These are phyloP conservation scores for Crithidia sp. DNA, from an alignment of 208 protist species.

Conservation along the genomic window DNA sequence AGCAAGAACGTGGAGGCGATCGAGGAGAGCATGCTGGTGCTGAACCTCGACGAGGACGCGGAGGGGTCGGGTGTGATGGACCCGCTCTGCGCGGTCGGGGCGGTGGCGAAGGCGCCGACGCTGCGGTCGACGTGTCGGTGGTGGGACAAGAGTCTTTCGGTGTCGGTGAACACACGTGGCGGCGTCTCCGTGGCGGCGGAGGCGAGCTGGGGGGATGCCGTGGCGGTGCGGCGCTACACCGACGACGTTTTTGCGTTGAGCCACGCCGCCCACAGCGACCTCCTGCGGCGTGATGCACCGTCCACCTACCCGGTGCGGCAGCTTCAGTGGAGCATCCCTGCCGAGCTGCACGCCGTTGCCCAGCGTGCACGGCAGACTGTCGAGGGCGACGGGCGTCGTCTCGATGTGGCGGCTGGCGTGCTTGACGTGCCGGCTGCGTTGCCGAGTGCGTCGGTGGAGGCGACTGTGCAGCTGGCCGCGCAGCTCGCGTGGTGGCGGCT, in stretches of 20 bases:
- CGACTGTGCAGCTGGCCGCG: conserved; percentile 45
- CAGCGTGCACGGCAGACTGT: conserved; percentile 34
- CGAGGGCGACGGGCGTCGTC: conserved; percentile 39
- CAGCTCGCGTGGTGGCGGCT: conserved; percentile 84
- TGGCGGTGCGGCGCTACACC: conserved; percentile 69
- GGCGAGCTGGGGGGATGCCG: conserved; percentile 77
- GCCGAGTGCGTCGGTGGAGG: background rate
- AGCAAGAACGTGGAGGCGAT: conserved; percentile 62
- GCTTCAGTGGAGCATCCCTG: conserved; percentile 57
- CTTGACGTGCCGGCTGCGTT: conserved; percentile 28
- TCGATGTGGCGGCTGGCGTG: conserved; percentile 56
- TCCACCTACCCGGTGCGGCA: conserved; percentile 44
- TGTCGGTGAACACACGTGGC: conserved; percentile 66
- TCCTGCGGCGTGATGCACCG: conserved; percentile 29
- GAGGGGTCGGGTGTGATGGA: conserved; percentile 40
- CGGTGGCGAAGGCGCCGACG: conserved; percentile 37
- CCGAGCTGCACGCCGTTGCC: conserved; percentile 42
- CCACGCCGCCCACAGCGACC: conserved; percentile 36
- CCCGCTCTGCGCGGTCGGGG: conserved; percentile 41
- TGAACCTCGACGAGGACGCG: conserved; percentile 76
- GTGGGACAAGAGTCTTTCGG: conserved; percentile 92
- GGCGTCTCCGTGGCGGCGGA: conserved; percentile 72
- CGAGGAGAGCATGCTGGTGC: conserved; percentile 84
- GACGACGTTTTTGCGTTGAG: conserved; percentile 70
- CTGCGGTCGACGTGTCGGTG: conserved; percentile 65